Evolutionary conservation across 2,329 filamentous ascomycete genomes (phyloP).

Genomic region (Alternaria tenuissima): DNA sequence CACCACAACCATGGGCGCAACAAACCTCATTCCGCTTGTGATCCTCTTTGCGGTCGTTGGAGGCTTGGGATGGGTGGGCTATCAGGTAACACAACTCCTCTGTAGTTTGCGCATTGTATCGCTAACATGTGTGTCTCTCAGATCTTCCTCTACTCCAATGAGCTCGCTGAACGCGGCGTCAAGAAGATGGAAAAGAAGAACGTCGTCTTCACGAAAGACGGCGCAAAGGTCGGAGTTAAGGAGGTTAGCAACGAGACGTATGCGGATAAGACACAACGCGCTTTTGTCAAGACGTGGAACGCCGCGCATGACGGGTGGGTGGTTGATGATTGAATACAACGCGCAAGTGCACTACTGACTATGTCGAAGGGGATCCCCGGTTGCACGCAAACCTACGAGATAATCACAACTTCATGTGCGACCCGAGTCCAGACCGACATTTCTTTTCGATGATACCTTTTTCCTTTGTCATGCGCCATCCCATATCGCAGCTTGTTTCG

Average conservation of each 20-base stretch:
- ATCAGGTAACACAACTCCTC: conserved; percentile 59
- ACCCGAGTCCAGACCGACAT: not conserved
- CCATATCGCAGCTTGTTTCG: not conserved
- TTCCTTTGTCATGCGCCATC: not conserved
- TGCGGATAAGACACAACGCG: conserved; percentile 74
- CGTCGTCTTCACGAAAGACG: conserved; percentile 77
- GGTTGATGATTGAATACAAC: not conserved
- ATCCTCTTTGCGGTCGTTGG: conserved; percentile 68
- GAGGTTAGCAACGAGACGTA: conserved; percentile 74
- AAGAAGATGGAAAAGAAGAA: conserved; percentile 79
- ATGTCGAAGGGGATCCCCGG: not conserved
- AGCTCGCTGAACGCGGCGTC: conserved; percentile 71
- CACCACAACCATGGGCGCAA: conserved; percentile 44
- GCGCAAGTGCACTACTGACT: not conserved
- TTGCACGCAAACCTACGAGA: conserved; percentile 2
- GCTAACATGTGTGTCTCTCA: conserved; percentile 25
- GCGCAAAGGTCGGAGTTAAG: conserved; percentile 75
- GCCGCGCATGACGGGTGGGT: conserved; percentile 38
- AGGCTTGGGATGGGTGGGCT: conserved; percentile 70
- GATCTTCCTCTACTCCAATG: conserved; percentile 72
- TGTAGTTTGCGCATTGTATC: not conserved
- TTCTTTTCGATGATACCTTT: conserved; percentile 4
- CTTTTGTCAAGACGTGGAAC: conserved; percentile 62
- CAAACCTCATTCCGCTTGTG: conserved; percentile 70
- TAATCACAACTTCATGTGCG: not conserved